phyloP scores from a whole-genome alignment of 2,329 filamentous ascomycete species.

The Proliferodiscus dingleyae region DNA sequence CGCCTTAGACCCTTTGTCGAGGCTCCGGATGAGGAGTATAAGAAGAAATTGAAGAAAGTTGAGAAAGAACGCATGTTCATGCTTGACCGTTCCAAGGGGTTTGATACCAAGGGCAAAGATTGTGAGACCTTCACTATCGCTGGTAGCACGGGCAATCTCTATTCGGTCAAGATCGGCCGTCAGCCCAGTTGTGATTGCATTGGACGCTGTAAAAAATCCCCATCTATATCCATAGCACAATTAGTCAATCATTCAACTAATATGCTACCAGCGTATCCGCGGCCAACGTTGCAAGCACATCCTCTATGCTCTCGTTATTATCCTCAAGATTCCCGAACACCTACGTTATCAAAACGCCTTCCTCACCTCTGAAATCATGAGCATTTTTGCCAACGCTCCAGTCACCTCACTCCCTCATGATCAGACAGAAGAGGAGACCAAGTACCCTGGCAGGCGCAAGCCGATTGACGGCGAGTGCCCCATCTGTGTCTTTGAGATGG shows the following conservation, averaged over 20 bases:
- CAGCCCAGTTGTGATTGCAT: constrained; percentile 15
- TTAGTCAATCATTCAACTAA: background rate
- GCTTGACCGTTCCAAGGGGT: constrained; percentile 11
- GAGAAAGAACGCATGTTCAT: constrained; percentile 21
- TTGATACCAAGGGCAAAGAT: constrained; percentile 7
- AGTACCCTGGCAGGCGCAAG: constrained; percentile 16
- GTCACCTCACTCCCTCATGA: constrained; percentile 11
- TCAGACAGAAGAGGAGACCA: constrained; percentile 5
- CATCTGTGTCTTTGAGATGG: constrained; percentile 20
- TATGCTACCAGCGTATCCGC: constrained; percentile 8
- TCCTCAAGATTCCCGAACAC: constrained; percentile 16
- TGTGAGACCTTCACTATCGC: constrained; percentile 17
- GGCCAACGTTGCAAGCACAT: constrained; percentile 22
- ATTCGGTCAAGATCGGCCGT: constrained; percentile 12
- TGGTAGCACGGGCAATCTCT: constrained; percentile 20
- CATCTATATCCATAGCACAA: background rate
- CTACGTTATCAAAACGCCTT: constrained; percentile 18
- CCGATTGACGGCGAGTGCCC: constrained; percentile 19
- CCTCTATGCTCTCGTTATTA: constrained; percentile 19
- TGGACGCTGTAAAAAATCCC: constrained; percentile 17
- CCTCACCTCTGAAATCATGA: constrained; percentile 13
- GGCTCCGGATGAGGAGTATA: constrained; percentile 14
- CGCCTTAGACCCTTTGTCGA: constrained; percentile 14
- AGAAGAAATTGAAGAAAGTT: constrained; percentile 15
- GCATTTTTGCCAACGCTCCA: constrained; percentile 17